Evolutionary conservation across 306 rosid genomes (phyloP), one percentile per base, ranked within the genome.

Genomic region (Citrullus mucosospermus): DNA sequence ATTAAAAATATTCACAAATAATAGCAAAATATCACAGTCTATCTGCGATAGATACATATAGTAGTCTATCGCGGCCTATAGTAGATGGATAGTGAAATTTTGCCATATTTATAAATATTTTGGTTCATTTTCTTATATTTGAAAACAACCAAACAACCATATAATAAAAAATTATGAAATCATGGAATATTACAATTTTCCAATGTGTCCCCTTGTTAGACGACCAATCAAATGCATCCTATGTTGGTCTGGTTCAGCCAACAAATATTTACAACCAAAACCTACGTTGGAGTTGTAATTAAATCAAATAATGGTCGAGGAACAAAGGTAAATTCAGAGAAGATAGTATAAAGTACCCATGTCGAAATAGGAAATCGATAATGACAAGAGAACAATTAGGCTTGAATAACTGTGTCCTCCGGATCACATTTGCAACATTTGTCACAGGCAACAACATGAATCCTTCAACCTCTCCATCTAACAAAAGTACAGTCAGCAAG

Each of bases 391-490:
- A 15, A 78, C 96, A 92, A 81, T 92, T 92, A 56, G 96, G 81
- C 87, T 90, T 92, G 91, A 83, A 92, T 67, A 87, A 84, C 51
- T 85, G 81, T 15, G 90, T 91, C 82, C 83, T 85, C 70, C 88
- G 80, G 14, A 93, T 87, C 46, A 93, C 80, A 75, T 88, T 91
- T 73, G 97, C 97, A 78, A 86, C 92, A 83, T 85, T 88, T 20
- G 12, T 76, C 46, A 88, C 75, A 54, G 88, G 96, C 77, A 93
- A 80, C 87, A 91, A 78, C 93, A 86, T 88, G 87, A 93, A 93
- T 85, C 93, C 88, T 63, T 91, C 98, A 80, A 93, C 98, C 85
- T 93, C 98, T 78, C 98, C 98, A 86, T 88, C 98, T 88, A 89
- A 77, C 32, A 65, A 66, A 82, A 60, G 77, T 73, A 77, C 76